A percentile compares a stretch with the other conserved stretches of the same genome.
Conservation (phyloP, 345 rosid genomes). For the Eucalyptus victrix region DNA sequence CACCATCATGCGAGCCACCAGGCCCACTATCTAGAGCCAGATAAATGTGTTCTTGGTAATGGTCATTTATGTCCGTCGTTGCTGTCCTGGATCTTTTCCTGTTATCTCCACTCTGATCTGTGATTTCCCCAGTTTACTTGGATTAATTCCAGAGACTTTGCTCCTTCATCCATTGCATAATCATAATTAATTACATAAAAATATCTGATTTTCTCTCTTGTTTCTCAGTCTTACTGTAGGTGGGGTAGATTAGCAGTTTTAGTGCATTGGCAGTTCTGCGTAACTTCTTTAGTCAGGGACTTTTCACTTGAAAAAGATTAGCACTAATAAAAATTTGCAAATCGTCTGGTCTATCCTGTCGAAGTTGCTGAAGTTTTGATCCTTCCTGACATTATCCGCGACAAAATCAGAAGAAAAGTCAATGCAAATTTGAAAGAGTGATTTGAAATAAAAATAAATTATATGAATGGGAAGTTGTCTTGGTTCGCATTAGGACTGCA, state of each 20-base stretch:
- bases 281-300: not conserved
- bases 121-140: not conserved
- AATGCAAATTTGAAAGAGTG: not conserved
- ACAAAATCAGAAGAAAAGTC: not conserved
- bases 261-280: not conserved
- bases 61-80: not conserved
- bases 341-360: not conserved
- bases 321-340: not conserved
- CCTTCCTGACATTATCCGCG: not conserved
- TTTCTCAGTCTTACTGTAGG: not conserved
- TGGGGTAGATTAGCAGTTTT: not conserved
- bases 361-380: not conserved
- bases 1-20: not conserved
- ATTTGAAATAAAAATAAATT: not conserved
- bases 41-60: not conserved
- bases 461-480: not conserved
- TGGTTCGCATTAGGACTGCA: not conserved
- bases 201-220: not conserved
- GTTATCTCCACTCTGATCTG: not conserved
- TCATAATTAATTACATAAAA: not conserved
- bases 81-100: not conserved
- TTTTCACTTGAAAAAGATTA: not conserved
- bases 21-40: not conserved
- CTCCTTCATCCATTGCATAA: not conserved
- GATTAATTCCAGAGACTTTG: not conserved